phyloP scores from a whole-genome alignment of 192 early-diverging fungal species.

The Coemansia javaensis region DNA sequence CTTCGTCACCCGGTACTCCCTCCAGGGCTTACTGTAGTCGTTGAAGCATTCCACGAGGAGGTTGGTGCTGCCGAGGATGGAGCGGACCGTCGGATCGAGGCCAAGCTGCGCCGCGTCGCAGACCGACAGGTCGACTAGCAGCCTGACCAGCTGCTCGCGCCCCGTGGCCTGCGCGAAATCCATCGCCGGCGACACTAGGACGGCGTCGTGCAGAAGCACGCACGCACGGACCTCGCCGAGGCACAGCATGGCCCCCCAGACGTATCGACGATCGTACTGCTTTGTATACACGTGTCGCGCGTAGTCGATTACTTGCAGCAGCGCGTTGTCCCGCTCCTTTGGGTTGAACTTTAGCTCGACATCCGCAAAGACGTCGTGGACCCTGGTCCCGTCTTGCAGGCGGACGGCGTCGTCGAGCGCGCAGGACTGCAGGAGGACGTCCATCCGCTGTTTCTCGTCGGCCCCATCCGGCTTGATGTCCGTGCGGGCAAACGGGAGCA shows the following conservation, averaged over 20 bases:
- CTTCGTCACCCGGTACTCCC: not conserved
- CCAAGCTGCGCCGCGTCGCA: conserved; percentile 7
- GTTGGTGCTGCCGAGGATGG: not conserved
- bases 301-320: not conserved
- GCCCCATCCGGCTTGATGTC: conserved; percentile 3
- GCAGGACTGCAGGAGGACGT: not conserved
- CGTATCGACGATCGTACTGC: conserved; percentile 11
- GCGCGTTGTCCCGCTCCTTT: not conserved
- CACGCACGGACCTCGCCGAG: not conserved
- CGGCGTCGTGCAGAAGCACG: not conserved
- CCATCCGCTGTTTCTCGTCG: not conserved
- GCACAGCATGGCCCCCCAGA: conserved; percentile 10
- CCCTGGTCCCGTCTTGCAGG: not conserved
- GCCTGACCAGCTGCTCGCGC: not conserved
- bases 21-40: not conserved
- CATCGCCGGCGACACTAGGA: not conserved
- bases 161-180: not conserved
- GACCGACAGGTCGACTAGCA: conserved; percentile 8
- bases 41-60: not conserved
- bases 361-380: not conserved
- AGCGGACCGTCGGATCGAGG: not conserved
- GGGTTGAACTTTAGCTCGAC: not conserved
- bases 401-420: not conserved
- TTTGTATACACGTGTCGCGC: not conserved
- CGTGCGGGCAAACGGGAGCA: not conserved